Base-by-base conservation (phyloP, 768 basidiomycete species). In the Mycena galopus region DNA sequence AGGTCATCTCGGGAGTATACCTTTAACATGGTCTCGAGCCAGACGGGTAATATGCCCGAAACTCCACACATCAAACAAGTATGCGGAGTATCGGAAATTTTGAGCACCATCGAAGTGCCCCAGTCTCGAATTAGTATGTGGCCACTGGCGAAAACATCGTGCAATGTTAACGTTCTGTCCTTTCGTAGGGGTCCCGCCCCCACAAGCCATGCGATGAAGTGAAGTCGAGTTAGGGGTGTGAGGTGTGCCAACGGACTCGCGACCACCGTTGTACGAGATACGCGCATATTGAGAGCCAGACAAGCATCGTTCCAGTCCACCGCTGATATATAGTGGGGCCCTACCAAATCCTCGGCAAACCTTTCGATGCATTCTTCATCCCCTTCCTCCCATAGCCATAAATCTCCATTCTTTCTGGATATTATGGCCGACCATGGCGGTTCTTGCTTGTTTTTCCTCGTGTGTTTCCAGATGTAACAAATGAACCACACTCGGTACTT, bases 311-410 rank as follows among this genome's bases (percentile, higher is more conserved):
- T 12, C 67, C 57, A 67, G 33, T 67, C 57, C 9, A n/a, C 6
- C 2, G 1, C 14, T 10, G 35, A 21, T 16, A 55, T 39, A 17
- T 39, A 32, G 37, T 5, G 30, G 11, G 14, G 32, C 32, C 29
- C 2, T 19, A 11, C 0, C 29, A 30, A 23, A 25, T 17, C 35
- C 12, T 37, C 27, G 19, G 50, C 29, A 25, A 56, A 62, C 2
- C 2, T 19, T 29, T 27, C 44, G 37, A 69, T 62, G 29, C 32
- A 69, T n/a, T 39, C 67, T 61, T 69, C 67, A 35, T 69, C 67
- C 14, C 9, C 37, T 3, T 69, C 60, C n/a, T 53, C 51, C 67
- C n/a, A n/a, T n/a, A n/a, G n/a, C n/a, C n/a, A n/a, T n/a, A n/a
- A n/a, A n/a, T n/a, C n/a, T n/a, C n/a, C n/a, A n/a, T n/a, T n/a